A percentile compares a stretch with the other conserved stretches of the same genome.
Evolutionary conservation across 768 basidiomycete species (phyloP).

Genomic region (Leucosporidium yakuticum): DNA sequence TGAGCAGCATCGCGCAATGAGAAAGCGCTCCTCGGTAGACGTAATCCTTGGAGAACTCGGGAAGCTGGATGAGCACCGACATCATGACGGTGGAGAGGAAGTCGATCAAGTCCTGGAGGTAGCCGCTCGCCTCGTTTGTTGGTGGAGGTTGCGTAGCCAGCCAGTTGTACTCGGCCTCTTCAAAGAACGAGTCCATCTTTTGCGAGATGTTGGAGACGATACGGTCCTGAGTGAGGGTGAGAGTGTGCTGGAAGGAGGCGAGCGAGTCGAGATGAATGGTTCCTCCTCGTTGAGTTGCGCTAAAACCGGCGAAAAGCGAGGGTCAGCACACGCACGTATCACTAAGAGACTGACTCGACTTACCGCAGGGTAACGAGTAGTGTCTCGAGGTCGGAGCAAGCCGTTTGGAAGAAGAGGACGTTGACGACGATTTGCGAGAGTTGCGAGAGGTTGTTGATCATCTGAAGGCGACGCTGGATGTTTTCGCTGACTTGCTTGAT

Average conservation of each 20-base stretch:
- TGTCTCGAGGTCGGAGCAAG: conserved; percentile 75
- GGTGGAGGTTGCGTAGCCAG: conserved; percentile 51
- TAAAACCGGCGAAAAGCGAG: conserved; percentile 40
- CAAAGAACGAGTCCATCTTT: conserved; percentile 94
- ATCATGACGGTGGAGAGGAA: conserved; percentile 97
- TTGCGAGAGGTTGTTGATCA: conserved; percentile 74
- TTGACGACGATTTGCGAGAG: conserved; percentile 90
- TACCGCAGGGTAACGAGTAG: conserved; percentile 71
- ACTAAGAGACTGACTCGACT: neutral
- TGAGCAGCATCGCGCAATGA: conserved; percentile 78
- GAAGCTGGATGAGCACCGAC: conserved; percentile 60
- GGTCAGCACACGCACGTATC: neutral
- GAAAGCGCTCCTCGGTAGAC: conserved; percentile 82
- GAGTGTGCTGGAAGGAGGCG: conserved; percentile 62
- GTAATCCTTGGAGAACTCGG: conserved; percentile 67
- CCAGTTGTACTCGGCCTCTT: conserved; percentile 92
- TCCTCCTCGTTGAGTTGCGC: conserved; percentile 77
- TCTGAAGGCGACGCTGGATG: conserved; percentile 65
- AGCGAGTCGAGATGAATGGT: conserved; percentile 46
- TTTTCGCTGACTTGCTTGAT: conserved; percentile 66
- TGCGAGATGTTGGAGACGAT: conserved; percentile 77
- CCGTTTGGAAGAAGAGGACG: conserved; percentile 80
- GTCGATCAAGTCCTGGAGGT: conserved; percentile 88
- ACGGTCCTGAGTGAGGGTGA: conserved; percentile 63
- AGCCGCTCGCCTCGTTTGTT: conserved; percentile 68